Percentiles rank a stretch among this genome's conserved stretches.
Evolutionary conservation across 306 rosid species (phyloP).

Genomic region (Datisca glomerata): DNA sequence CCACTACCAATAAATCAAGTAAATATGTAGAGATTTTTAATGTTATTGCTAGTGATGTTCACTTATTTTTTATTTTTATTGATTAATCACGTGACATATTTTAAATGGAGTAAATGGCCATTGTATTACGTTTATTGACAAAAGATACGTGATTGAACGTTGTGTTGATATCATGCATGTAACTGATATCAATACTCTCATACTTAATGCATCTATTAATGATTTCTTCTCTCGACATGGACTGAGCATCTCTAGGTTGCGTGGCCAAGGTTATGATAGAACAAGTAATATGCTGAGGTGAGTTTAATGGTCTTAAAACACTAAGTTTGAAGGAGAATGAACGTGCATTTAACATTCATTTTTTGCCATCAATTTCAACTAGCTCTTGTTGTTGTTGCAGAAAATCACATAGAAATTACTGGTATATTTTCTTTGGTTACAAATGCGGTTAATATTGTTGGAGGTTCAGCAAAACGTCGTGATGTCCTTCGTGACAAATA

Average conservation of each 20-base stretch:
- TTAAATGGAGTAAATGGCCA: too few species aligned
- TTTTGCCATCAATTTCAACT: not conserved
- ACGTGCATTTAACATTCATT: not conserved
- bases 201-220: not conserved
- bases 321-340: not conserved
- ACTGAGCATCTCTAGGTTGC: not conserved
- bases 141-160: too few species aligned
- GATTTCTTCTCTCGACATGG: not conserved
- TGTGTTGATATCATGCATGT: too few species aligned
- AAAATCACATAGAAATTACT: not conserved
- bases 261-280: not conserved
- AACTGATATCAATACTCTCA: too few species aligned
- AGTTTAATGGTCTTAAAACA: not conserved
- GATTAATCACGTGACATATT: too few species aligned
- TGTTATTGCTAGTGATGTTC: too few species aligned
- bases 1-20: too few species aligned
- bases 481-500: too few species aligned
- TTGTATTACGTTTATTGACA: too few species aligned
- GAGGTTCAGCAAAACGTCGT: too few species aligned
- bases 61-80: too few species aligned
- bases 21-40: too few species aligned
- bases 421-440: not conserved
- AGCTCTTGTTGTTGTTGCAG: not conserved
- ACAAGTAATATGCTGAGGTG: not conserved
- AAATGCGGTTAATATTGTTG: not conserved